Base-by-base conservation (phyloP, 345 rosid genomes). In the Linum usitatissimum region DNA sequence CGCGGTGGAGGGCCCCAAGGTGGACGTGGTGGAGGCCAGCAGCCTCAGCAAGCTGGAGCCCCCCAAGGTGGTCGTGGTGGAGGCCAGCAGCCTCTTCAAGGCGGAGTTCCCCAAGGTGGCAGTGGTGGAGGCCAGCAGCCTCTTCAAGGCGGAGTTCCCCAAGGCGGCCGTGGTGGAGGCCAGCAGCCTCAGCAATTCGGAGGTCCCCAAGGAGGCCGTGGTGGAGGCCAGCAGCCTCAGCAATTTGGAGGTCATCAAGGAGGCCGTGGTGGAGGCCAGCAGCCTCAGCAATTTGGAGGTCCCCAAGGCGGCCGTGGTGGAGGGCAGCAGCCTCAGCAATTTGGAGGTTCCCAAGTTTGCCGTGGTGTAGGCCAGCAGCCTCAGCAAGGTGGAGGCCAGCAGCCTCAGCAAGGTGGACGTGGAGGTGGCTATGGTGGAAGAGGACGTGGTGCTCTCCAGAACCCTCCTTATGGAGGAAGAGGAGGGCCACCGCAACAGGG, bases 401-500 rank as follows among this genome's bases (percentile, higher is more conserved):
- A 55, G 21, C 59, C n/a, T 7, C 57, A 55, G 57, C 30, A 55
- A 18, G 30, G 57, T 55, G 59, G 59, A 5, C 59, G 59, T 1
- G 21, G 59, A 1, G 59, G 59, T 55, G 59, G 59, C 18, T 10
- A 28, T 34, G 38, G 38, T 1, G 38, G 38, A 3, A 34, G 38
- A 34, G 38, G 38, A 1, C 38, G 38, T 34, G 38, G 38, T 34
- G 38, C 6, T 34, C 28, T 2, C 28, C 28, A 23, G 38, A 34
- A 34, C 28, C 28, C 15, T 18, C 10, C 57, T 8, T 9, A 81
- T 66, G 83, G 18, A 80, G 97, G 94, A 74, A 75, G 96, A 68
- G 89, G 90, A 66, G 90, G 84, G 48, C 82, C 81, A 39, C 74
- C 82, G 61, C 86, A 79, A 53, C 84, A 80, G 64, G 92, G 87